Conservation (phyloP, 768 basidiomycete species). For the Lactarius indigo region DNA sequence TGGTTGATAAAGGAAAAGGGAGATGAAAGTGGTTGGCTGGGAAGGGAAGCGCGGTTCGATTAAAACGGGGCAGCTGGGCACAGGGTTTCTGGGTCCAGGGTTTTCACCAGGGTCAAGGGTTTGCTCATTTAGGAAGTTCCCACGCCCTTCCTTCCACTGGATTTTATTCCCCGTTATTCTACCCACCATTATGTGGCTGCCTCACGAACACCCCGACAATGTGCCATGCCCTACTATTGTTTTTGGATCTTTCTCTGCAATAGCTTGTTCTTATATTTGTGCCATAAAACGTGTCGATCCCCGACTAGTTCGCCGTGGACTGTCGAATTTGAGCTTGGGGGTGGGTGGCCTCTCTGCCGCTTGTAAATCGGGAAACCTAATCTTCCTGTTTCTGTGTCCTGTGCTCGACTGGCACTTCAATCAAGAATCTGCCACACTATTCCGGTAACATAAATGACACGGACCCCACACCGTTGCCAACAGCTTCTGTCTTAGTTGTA, state of each 20-base stretch:
- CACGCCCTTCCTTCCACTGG: constrained; percentile 13
- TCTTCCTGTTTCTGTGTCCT: constrained; percentile 10
- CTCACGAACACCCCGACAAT: background rate
- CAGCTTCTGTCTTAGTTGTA: background rate
- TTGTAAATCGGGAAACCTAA: constrained; percentile 13
- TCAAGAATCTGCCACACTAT: constrained; percentile 1
- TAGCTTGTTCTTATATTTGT: background rate
- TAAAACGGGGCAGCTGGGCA: constrained; percentile 29
- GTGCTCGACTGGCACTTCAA: background rate
- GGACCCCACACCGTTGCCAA: background rate
- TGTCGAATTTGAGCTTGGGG: background rate
- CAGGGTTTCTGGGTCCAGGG: constrained; percentile 28
- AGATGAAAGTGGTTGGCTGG: constrained; percentile 23
- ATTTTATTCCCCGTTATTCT: constrained; percentile 16
- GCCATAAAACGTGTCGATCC: background rate
- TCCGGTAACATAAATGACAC: constrained; percentile 10
- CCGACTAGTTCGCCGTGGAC: background rate
- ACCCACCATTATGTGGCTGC: background rate
- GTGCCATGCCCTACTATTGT: background rate
- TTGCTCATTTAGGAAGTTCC: constrained; percentile 22
- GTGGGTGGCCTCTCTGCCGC: background rate
- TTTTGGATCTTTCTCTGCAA: background rate
- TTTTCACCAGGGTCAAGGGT: constrained; percentile 27
- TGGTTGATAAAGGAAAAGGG: constrained; percentile 25
- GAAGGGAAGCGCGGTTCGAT: constrained; percentile 22